Evolutionary conservation across 1,284 basidiomycete genomes (phyloP).

Genomic region (Cryptococcus floricola): DNA sequence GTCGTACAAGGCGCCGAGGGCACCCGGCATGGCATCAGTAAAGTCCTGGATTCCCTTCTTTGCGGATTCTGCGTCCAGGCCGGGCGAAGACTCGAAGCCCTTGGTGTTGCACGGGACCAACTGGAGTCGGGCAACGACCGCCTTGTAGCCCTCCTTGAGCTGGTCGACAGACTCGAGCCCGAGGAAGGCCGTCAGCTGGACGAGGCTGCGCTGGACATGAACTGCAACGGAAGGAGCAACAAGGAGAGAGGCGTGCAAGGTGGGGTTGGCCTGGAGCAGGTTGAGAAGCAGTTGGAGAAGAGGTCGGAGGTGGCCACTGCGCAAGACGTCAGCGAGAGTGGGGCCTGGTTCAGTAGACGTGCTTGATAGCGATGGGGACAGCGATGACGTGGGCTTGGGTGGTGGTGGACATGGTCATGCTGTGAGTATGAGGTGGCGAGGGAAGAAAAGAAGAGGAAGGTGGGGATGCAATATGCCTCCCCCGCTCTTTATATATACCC

Average conservation of each 20-base stretch:
- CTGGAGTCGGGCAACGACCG: constrained; percentile 2
- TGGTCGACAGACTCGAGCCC: neutral
- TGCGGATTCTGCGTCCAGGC: neutral
- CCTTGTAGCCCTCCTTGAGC: too few species aligned
- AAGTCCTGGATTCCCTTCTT: constrained; percentile 16
- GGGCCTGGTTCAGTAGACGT: too few species aligned
- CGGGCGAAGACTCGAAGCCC: neutral
- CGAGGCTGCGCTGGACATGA: constrained; percentile 16
- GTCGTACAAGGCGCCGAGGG: constrained; percentile 5
- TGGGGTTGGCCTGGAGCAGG: constrained; percentile 18
- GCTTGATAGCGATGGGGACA: neutral
- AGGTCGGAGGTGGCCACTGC: constrained; percentile 13
- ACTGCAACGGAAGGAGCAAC: constrained; percentile 8
- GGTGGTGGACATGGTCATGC: too few species aligned
- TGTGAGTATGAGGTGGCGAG: too few species aligned
- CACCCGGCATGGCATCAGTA: constrained; percentile 9
- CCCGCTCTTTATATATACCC: too few species aligned
- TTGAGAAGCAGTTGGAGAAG: constrained; percentile 22
- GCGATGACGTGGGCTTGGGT: neutral
- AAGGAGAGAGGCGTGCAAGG: constrained; percentile 20
- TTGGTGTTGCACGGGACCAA: constrained; percentile 4
- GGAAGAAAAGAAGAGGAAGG: too few species aligned
- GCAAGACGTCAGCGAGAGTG: too few species aligned
- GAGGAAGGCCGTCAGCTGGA: neutral
- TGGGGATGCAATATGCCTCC: too few species aligned